phyloP scores from a whole-genome alignment of 805 yeast species.

The Dipodascus albidus region DNA sequence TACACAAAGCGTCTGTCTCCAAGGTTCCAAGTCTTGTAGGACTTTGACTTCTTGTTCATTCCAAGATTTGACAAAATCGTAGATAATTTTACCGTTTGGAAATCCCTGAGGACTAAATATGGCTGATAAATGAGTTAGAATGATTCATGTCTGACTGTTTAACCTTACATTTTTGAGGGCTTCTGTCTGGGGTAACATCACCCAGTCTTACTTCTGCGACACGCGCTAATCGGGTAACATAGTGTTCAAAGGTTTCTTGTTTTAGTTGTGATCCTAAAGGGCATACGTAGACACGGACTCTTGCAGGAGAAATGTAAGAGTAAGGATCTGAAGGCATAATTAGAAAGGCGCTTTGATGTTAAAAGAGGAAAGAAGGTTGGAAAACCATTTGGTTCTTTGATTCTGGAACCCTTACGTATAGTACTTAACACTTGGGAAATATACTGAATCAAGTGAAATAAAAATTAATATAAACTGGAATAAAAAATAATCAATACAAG shows the following conservation, averaged over 20 bases:
- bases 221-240: slow-evolving; percentile 33
- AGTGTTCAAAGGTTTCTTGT: slow-evolving; percentile 31
- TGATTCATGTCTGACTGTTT: background rate
- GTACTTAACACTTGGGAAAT: no score
- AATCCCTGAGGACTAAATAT: slow-evolving; percentile 75
- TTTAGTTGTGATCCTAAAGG: slow-evolving; percentile 45
- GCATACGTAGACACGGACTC: slow-evolving; percentile 55
- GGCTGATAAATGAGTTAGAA: slow-evolving; percentile 13
- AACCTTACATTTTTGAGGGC: slow-evolving; percentile 26
- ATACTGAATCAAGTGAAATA: no score
- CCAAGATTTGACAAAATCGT: slow-evolving; percentile 37
- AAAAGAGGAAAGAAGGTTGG: background rate
- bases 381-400: background rate
- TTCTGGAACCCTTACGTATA: no score
- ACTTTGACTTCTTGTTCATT: slow-evolving; percentile 47
- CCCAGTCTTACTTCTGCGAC: slow-evolving; percentile 57
- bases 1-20: slow-evolving; percentile 51
- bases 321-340: slow-evolving; percentile 20
- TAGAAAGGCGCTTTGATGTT: background rate
- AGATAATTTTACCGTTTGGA: slow-evolving; percentile 66
- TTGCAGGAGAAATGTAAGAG: slow-evolving; percentile 49
- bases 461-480: no score
- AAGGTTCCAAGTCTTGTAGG: slow-evolving; percentile 84
- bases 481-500: no score
- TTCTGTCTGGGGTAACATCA: slow-evolving; percentile 59